Percentiles rank a stretch among this genome's conserved stretches.
phyloP scores from a whole-genome alignment of 768 basidiomycete species.

The Coprinopsis cinerea region DNA sequence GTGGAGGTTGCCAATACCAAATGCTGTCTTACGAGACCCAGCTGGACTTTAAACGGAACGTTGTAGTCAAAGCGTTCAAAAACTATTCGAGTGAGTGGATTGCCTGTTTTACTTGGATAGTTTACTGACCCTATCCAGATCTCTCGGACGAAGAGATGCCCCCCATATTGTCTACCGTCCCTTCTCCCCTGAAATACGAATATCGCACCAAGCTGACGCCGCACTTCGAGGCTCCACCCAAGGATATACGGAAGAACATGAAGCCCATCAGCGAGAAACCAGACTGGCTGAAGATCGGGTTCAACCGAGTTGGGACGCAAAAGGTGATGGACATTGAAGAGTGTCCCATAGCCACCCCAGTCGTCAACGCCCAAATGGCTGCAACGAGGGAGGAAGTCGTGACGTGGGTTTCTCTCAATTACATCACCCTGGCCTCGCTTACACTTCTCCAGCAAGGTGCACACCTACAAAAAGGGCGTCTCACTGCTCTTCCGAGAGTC shows the following conservation, averaged over 20 bases:
- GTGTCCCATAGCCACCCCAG: constrained; percentile 83
- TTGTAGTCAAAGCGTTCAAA: constrained; percentile 77
- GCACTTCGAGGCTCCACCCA: constrained; percentile 81
- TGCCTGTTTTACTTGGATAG: not conserved
- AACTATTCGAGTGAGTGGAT: constrained; percentile 56
- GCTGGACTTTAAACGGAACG: constrained; percentile 78
- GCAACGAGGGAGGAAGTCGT: constrained; percentile 61
- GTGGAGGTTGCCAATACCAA: constrained; percentile 95
- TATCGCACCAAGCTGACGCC: constrained; percentile 98
- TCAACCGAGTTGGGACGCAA: constrained; percentile 72
- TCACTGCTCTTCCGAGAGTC: constrained; percentile 91
- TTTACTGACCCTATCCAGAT: constrained; percentile 29
- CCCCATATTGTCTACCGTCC: constrained; percentile 62
- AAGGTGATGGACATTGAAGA: constrained; percentile 93
- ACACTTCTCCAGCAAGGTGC: constrained; percentile 53
- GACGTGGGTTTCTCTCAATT: constrained; percentile 38
- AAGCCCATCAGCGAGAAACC: constrained; percentile 31
- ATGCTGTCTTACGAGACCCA: constrained; percentile 88
- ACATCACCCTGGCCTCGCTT: not conserved
- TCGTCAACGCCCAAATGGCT: constrained; percentile 64
- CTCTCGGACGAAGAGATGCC: constrained; percentile 58
- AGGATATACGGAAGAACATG: constrained; percentile 23
- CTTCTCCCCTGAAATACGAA: constrained; percentile 84
- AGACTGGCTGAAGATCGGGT: constrained; percentile 81
- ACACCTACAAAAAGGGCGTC: constrained; percentile 79